These are phyloP conservation scores for Erigeron philadelphicus DNA, from an alignment of 140 eudicot species.

Conservation along the genomic window DNA sequence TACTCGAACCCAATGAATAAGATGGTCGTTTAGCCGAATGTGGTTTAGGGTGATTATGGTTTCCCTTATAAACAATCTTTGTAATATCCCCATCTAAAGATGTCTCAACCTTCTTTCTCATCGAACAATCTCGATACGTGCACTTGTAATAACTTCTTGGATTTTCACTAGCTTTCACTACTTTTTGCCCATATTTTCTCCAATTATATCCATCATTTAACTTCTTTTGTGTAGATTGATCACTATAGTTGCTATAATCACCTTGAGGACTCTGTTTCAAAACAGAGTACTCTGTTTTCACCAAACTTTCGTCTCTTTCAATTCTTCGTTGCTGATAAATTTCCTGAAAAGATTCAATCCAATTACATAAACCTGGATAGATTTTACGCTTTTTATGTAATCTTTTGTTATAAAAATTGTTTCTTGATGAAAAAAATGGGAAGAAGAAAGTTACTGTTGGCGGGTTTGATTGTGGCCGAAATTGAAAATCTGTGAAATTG, in stretches of 20 bases:
- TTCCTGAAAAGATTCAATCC: conserved; percentile 33
- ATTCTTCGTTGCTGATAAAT: conserved; percentile 38
- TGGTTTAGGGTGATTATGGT: conserved; percentile 64
- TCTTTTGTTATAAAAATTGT: background rate
- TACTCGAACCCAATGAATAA: conserved; percentile 24
- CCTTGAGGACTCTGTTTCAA: conserved; percentile 25
- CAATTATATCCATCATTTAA: conserved; percentile 65
- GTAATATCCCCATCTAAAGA: conserved; percentile 52
- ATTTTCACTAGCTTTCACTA: conserved; percentile 67
- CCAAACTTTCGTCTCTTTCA: conserved; percentile 19
- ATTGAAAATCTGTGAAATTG: conserved; percentile 42
- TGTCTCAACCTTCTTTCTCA: conserved; percentile 60
- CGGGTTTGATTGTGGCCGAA: conserved; percentile 34
- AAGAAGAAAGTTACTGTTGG: conserved; percentile 13
- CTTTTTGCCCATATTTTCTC: conserved; percentile 73
- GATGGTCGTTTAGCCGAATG: conserved; percentile 44
- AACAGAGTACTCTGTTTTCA: conserved; percentile 32
- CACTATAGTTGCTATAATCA: conserved; percentile 23
- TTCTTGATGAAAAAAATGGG: conserved; percentile 14
- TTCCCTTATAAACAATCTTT: conserved; percentile 62
- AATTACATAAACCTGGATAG: background rate
- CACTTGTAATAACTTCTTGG: conserved; percentile 74
- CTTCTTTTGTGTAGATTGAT: conserved; percentile 35
- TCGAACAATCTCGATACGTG: conserved; percentile 46
- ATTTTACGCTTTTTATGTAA: background rate